Evolutionary conservation across 176 grass and related monocot genomes (phyloP).

Genomic region (Olyra latifolia): DNA sequence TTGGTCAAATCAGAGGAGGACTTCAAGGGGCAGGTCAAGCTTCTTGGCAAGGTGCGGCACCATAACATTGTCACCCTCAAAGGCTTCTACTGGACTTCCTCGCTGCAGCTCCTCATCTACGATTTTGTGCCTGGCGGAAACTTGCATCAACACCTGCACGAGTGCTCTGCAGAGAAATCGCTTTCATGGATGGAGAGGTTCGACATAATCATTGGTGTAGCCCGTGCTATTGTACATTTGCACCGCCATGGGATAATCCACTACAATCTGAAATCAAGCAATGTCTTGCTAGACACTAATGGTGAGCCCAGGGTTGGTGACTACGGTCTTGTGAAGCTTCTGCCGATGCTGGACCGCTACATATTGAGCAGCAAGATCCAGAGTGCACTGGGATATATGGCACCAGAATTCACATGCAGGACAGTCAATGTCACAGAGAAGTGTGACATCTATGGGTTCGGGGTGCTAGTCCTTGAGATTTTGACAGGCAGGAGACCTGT

Average conservation of each 20-base stretch:
- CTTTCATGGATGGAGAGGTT: slow-evolving; percentile 73
- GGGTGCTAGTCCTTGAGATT: slow-evolving; percentile 66
- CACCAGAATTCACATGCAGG: slow-evolving; percentile 74
- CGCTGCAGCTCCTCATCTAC: slow-evolving; percentile 78
- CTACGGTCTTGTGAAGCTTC: slow-evolving; percentile 69
- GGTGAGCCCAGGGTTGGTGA: slow-evolving; percentile 70
- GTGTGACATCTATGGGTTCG: slow-evolving; percentile 79
- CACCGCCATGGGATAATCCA: slow-evolving; percentile 67
- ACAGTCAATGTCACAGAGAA: slow-evolving; percentile 71
- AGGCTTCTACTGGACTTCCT: slow-evolving; percentile 87
- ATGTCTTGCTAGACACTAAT: slow-evolving; percentile 62
- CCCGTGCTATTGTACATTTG: slow-evolving; percentile 55
- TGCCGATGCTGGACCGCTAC: slow-evolving; percentile 72
- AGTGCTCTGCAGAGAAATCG: slow-evolving; percentile 33
- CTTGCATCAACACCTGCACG: slow-evolving; percentile 64
- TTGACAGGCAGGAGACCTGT: slow-evolving; percentile 66
- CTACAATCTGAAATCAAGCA: slow-evolving; percentile 82
- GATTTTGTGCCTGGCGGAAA: slow-evolving; percentile 66
- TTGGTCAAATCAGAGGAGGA: slow-evolving; percentile 75
- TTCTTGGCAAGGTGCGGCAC: slow-evolving; percentile 63
- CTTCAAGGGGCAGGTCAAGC: slow-evolving; percentile 66
- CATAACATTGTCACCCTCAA: slow-evolving; percentile 58
- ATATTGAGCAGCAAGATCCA: slow-evolving; percentile 86
- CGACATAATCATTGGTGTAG: slow-evolving; percentile 66
- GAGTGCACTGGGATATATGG: slow-evolving; percentile 78